phyloP scores from a whole-genome alignment of 1,284 basidiomycete species.

The Cryptococcus sp. region DNA sequence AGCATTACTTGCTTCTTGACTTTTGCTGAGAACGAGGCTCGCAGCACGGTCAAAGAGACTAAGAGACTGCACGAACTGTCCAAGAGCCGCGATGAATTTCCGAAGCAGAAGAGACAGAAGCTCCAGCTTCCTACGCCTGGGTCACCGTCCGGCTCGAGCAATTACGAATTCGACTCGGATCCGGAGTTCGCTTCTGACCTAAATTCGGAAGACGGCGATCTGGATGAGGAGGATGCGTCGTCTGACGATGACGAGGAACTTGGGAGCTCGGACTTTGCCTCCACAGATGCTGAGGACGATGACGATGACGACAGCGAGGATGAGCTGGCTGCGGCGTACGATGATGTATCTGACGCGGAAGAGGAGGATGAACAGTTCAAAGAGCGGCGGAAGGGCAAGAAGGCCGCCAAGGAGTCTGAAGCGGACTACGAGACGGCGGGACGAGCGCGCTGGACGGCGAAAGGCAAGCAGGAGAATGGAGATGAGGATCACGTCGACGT shows the following conservation, averaged over 20 bases:
- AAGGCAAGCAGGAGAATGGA: slow-evolving; percentile 24
- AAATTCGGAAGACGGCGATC: slow-evolving; percentile 18
- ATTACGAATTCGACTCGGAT: slow-evolving; percentile 50
- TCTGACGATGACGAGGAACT: slow-evolving; percentile 16
- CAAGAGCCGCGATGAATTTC: slow-evolving; percentile 45
- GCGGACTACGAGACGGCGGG: slow-evolving; percentile 46
- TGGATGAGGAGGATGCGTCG: slow-evolving; percentile 15
- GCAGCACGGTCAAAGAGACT: slow-evolving; percentile 51
- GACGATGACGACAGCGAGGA: slow-evolving; percentile 31
- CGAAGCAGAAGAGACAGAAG: slow-evolving; percentile 35
- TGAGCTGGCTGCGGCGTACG: slow-evolving; percentile 32
- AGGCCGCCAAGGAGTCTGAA: slow-evolving; percentile 37
- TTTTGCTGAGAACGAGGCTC: not conserved
- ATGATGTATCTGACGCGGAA: slow-evolving; percentile 15
- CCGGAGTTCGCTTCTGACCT: slow-evolving; percentile 24
- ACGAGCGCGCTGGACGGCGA: slow-evolving; percentile 32
- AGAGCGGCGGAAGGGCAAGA: slow-evolving; percentile 32
- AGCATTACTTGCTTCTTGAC: not conserved
- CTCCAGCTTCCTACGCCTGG: slow-evolving; percentile 31
- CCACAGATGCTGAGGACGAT: slow-evolving; percentile 19
- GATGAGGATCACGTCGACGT: slow-evolving; percentile 55
- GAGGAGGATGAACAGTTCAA: slow-evolving; percentile 8
- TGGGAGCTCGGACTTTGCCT: slow-evolving; percentile 7
- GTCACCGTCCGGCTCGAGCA: slow-evolving; percentile 31
- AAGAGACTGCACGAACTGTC: slow-evolving; percentile 48